Evolutionary conservation across 1,139 yeast genomes (phyloP), one percentile per base, ranked within the genome.

Genomic region (Petasospora fabianii): DNA sequence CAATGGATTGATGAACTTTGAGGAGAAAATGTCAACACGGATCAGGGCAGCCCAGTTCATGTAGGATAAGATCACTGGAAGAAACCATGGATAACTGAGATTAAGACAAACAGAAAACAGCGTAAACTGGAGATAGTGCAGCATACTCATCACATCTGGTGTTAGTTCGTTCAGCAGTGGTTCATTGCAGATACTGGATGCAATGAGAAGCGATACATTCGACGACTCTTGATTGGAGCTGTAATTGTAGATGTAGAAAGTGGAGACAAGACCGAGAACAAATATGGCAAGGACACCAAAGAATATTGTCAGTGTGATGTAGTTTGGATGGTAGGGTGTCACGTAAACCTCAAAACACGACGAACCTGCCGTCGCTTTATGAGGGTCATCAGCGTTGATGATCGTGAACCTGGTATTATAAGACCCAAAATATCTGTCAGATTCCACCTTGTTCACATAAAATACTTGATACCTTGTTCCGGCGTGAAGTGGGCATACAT

Each of bases 181-280:
- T 22, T 67, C 74, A 53, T 79, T 80, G 54, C 83, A 78, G 39
- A 80, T 76, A 22, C 78, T 73, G 8, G 84, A 77, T 6, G 83
- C 81, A 24, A 67, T 65, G 57, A 75, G 70, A 27, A 78, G 56
- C 46, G 75, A 77, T 3, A 80, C 77, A 48, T 79, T 75, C 9
- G 70, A 61, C 1, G 85, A 71, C 49, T 81, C 85, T 46, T 79
- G 81, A 64, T 80, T 73, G 1, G 82, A 77, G 34, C 84, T 77
- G 41, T 59, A 53, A 30, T 58, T 46, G 29, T 59, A 51, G 19
- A 67, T 61, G 34, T 66, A 59, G 11, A 69, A 57, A 39, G 74
- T 65, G 6, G 74, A 68, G 29, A 72, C 52, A 32, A 66, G 58
- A 35, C 77, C 65, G 17, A 75, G 56, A 3, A 66, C 44, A 5